Conservation (phyloP, 75 land plant species). For the Sequoiadendron giganteum region DNA sequence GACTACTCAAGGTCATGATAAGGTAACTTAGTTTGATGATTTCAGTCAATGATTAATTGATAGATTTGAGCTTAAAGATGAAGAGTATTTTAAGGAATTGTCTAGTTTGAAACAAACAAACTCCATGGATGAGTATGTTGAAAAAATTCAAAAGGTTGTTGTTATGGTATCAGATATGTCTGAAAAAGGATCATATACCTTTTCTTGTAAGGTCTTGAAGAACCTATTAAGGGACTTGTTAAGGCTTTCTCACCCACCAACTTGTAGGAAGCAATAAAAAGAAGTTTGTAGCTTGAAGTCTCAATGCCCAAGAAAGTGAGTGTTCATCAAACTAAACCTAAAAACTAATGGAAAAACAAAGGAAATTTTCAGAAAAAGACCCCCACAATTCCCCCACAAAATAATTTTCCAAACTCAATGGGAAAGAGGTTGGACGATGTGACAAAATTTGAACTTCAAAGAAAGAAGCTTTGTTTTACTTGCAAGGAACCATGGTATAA, state of each 20-base stretch:
- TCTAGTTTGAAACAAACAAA: neutral
- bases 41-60: too few relatives aligned
- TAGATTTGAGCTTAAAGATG: too few relatives aligned
- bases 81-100: too few relatives aligned
- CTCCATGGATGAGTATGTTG: neutral
- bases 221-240: too few relatives aligned
- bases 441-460: neutral
- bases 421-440: neutral
- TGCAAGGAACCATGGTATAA: too few relatives aligned
- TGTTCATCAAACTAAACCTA: neutral
- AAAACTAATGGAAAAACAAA: too few relatives aligned
- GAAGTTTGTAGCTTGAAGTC: neutral
- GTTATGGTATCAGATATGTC: too few relatives aligned
- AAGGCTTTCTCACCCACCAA: neutral
- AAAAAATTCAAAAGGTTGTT: too few relatives aligned
- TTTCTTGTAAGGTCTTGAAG: too few relatives aligned
- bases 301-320: neutral
- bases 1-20: neutral
- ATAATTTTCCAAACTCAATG: neutral
- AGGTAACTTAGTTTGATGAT: too few relatives aligned
- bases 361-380: neutral
- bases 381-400: neutral
- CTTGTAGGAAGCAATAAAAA: neutral
- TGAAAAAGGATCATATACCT: too few relatives aligned
- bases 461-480: neutral